Evolutionary conservation across 257 asterid species (phyloP), one percentile per base, ranked within the genome.

Genomic region (Knoxia roxburghii): DNA sequence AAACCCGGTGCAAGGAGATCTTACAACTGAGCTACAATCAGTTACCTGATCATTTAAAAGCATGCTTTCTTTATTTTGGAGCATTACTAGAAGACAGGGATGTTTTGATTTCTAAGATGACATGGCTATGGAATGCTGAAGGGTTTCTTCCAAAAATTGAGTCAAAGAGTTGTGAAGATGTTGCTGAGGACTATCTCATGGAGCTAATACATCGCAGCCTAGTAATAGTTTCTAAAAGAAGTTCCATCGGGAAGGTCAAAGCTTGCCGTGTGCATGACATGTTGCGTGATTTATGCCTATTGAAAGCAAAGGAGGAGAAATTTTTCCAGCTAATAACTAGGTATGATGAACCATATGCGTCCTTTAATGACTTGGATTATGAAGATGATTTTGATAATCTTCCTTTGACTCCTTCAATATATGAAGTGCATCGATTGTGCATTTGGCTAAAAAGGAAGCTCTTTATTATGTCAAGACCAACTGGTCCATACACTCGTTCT

Each of bases 251-350:
- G 7, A 40, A 8, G 49, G 53, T 14, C 0, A 67, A 51, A 70
- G 2, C 73, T 27, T 67, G 77, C 32, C 69, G 65, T 15, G 23
- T 67, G 40, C 73, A 73, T 61, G 77, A 73, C 30, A 10, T 30
- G 52, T n/a, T 67, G 29, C 51, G 12, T 40, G 61, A 68, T 27
- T 52, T 73, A 6, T 73, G 77, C 50, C 6, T 30, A 0, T 21
- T 33, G 27, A 73, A 51, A 60, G 57, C 64, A 4, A 29, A 4
- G 7, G 64, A 2, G 15, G 63, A 60, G 40, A 59, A 67, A 0
- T 67, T 67, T 18, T n/a, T 13, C 7, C 59, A 67, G 33, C 61
- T 18, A 18, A 35, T 60, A 2, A 17, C 41, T 15, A 8, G 50
- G 69, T 17, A 32, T 23, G 37, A n/a, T 32, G 55, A 43, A 43